Evolutionary conservation across 306 rosid species (phyloP), one percentile per base, ranked within the genome.

Genomic region (Cicer yamashitae): DNA sequence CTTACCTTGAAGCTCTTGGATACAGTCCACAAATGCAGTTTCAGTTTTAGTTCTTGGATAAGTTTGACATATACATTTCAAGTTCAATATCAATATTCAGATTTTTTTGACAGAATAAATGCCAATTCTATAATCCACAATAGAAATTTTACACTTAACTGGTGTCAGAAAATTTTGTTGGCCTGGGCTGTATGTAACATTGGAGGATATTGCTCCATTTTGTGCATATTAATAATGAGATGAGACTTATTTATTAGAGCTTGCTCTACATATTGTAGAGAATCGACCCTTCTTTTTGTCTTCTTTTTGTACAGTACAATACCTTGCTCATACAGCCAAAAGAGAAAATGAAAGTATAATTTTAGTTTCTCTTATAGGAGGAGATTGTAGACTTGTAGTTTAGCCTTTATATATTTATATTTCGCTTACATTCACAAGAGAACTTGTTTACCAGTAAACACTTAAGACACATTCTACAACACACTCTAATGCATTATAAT

Each of bases 21-120:
- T 93, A 93, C 74, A 37, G 82, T 48, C 62, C 91, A 12, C 90
- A 91, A 59, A 91, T 88, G 92, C 93, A 75, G 87, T 93, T 93
- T 83, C 97, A 91, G 77, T 93, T 93, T 74, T 90, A 81, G 74
- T 41, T 72, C 63, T 54, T 73, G 10, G 44, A 57, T 12, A 54
- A 51, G 18, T 12, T 43, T 8, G 2, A 25, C 58, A 7, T 13
- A 34, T 22, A 51, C 64, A 64, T 52, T 38, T 69, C 6, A 8
- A 61, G 25, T 46, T 50, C 6, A 66, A 61, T 20, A 1, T 65
- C 12, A 40, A 15, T 44, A 4, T 63, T 40, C 10, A 40, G 70
- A 37, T 30, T 34, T 20, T 69, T 61, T 64, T 54, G 48, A 39
- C 11, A 4, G 61, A 70, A 48, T 52, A 67, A 43, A n/a, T 51